Percentiles rank a stretch among this genome's conserved stretches.
Evolutionary conservation across 306 rosid genomes (phyloP).

Genomic region (Ceratonia siliqua): DNA sequence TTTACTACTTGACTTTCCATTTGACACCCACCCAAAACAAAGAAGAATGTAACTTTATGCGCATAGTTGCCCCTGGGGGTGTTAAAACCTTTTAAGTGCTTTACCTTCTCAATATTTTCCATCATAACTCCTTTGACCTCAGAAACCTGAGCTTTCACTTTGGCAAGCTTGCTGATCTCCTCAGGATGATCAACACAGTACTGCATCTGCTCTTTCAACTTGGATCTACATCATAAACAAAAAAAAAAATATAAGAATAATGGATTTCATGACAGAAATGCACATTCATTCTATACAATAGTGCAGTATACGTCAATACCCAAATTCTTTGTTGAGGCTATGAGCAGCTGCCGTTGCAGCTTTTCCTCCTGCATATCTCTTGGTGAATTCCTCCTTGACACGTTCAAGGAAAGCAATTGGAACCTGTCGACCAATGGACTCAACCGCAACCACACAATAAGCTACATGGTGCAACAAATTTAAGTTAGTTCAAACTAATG

Average conservation of each 20-base stretch:
- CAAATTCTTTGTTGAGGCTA: slow-evolving; percentile 76
- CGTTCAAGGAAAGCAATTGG: slow-evolving; percentile 88
- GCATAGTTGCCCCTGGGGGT: neutral
- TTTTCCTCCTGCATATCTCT: slow-evolving; percentile 82
- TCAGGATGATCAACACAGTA: no score
- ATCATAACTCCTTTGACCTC: slow-evolving; percentile 95
- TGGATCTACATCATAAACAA: slow-evolving; percentile 48
- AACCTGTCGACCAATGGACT: slow-evolving; percentile 72
- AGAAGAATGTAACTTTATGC: neutral
- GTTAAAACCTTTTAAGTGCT: neutral
- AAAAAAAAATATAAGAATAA: slow-evolving; percentile 25
- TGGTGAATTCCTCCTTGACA: slow-evolving; percentile 72
- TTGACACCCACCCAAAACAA: neutral
- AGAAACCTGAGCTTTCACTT: slow-evolving; percentile 86
- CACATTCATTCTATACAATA: neutral
- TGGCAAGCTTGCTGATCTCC: no score
- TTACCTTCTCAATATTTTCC: slow-evolving; percentile 88
- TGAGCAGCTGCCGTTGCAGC: slow-evolving; percentile 78
- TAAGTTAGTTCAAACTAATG: slow-evolving; percentile 35
- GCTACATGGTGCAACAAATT: slow-evolving; percentile 50
- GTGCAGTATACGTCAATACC: slow-evolving; percentile 45
- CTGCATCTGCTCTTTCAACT: slow-evolving; percentile 93
- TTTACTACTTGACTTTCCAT: slow-evolving; percentile 3
- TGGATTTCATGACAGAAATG: slow-evolving; percentile 17
- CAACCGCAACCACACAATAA: slow-evolving; percentile 64